These are phyloP conservation scores for Hirsutella rhossiliensis DNA, from an alignment of 2,329 filamentous ascomycete genomes.

Conservation along the genomic window DNA sequence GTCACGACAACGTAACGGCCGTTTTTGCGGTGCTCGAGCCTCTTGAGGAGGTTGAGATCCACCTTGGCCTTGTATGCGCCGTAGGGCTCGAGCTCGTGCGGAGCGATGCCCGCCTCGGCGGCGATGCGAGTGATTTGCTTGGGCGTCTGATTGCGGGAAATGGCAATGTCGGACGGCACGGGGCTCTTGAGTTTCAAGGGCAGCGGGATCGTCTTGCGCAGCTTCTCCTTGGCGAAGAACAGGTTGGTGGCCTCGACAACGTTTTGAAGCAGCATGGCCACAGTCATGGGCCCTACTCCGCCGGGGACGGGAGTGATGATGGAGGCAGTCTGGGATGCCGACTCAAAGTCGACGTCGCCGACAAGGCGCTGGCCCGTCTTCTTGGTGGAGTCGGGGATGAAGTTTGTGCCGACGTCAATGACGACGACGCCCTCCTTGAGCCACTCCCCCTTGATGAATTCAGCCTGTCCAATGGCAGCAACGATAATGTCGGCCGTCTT, in stretches of 20 bases:
- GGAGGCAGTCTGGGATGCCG: conserved; percentile 74
- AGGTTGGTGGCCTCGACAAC: conserved; percentile 75
- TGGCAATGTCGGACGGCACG: conserved; percentile 90
- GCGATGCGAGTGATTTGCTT: conserved; percentile 82
- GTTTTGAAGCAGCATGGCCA: conserved; percentile 95
- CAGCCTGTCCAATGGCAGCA: conserved; percentile 78
- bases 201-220: conserved; percentile 68
- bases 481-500: conserved; percentile 82
- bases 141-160: conserved; percentile 81
- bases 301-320: conserved; percentile 93
- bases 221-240: conserved; percentile 74
- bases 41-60: conserved; percentile 67
- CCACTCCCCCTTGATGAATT: conserved; percentile 91
- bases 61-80: conserved; percentile 96
- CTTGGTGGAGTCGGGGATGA: conserved; percentile 75
- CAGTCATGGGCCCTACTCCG: conserved; percentile 96
- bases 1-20: conserved; percentile 88
- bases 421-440: conserved; percentile 90
- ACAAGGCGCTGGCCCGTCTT: conserved; percentile 89
- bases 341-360: conserved; percentile 87
- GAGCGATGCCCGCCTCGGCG: conserved; percentile 73
- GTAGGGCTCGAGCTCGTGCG: conserved; percentile 88
- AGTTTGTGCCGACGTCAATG: conserved; percentile 97
- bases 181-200: conserved; percentile 67
- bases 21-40: conserved; percentile 75